These are phyloP conservation scores for Blastocystis sp. DNA, from an alignment of 352 stramenopile species.

Conservation along the genomic window DNA sequence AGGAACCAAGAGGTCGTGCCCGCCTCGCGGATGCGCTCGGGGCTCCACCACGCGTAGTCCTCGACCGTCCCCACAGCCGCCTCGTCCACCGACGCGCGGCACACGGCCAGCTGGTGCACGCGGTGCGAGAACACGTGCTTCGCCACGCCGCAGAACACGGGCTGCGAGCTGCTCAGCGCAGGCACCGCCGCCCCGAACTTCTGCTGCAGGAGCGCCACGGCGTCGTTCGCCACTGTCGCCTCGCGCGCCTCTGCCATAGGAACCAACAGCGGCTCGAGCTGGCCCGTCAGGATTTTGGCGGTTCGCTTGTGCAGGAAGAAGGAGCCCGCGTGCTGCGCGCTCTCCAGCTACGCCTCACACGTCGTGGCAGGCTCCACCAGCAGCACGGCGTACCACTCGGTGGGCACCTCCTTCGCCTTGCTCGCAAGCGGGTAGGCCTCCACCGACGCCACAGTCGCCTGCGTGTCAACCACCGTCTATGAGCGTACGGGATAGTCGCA, in stretches of 20 bases:
- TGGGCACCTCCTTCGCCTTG: conserved; percentile 44
- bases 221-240: neutral
- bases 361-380: neutral
- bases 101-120: conserved; percentile 32
- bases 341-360: conserved; percentile 11
- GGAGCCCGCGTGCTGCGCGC: neutral
- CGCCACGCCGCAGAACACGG: neutral
- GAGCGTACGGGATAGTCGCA: conserved; percentile 41
- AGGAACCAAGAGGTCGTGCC: conserved; percentile 49
- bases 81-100: neutral
- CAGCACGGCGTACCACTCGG: conserved; percentile 39
- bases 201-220: neutral
- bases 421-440: conserved; percentile 42
- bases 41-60: conserved; percentile 48
- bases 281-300: conserved; percentile 37
- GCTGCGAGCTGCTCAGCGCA: neutral
- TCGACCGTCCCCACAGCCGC: too few species aligned
- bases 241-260: neutral
- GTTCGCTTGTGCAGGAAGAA: conserved; percentile 18
- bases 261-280: conserved; percentile 52
- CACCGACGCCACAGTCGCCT: conserved; percentile 9
- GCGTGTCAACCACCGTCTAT: neutral
- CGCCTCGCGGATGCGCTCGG: neutral
- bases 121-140: conserved; percentile 67
- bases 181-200: neutral